phyloP scores from a whole-genome alignment of 2,329 filamentous ascomycete genomes.

The Ciborinia camelliae region DNA sequence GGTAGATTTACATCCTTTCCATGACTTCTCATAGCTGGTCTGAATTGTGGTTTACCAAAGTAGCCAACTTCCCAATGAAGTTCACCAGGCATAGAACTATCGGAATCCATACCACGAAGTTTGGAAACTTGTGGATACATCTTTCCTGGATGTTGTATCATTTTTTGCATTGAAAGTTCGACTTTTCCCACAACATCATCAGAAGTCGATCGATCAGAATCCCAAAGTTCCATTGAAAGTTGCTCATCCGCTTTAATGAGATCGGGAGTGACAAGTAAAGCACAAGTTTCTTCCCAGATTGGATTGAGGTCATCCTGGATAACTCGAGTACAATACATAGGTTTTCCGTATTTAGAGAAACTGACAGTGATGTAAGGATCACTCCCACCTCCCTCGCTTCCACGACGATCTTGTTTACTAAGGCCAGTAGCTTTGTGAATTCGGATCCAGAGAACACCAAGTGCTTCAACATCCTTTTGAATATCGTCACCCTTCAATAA shows the following conservation, averaged over 20 bases:
- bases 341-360: constrained; percentile 96
- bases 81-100: constrained; percentile 85
- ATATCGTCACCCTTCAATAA: constrained; percentile 90
- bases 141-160: constrained; percentile 88
- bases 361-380: constrained; percentile 94
- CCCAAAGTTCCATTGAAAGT: constrained; percentile 91
- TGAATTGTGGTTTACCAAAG: constrained; percentile 87
- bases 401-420: constrained; percentile 85
- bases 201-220: constrained; percentile 85
- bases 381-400: constrained; percentile 79
- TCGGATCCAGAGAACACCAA: constrained; percentile 88
- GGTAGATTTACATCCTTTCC: constrained; percentile 79
- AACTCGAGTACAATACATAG: constrained; percentile 94
- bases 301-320: constrained; percentile 94
- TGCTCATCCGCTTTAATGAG: constrained; percentile 92
- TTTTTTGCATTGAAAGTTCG: constrained; percentile 87
- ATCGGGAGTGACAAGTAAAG: constrained; percentile 81
- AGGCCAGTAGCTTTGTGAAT: constrained; percentile 85
- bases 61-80: constrained; percentile 96
- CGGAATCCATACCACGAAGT: constrained; percentile 76
- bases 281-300: constrained; percentile 83
- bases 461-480: constrained; percentile 79
- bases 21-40: constrained; percentile 78
- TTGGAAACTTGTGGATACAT: constrained; percentile 90
- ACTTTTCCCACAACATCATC: constrained; percentile 96